Base-by-base conservation (phyloP, 2,329 filamentous ascomycete species). In the Calonectria fujianensis region DNA sequence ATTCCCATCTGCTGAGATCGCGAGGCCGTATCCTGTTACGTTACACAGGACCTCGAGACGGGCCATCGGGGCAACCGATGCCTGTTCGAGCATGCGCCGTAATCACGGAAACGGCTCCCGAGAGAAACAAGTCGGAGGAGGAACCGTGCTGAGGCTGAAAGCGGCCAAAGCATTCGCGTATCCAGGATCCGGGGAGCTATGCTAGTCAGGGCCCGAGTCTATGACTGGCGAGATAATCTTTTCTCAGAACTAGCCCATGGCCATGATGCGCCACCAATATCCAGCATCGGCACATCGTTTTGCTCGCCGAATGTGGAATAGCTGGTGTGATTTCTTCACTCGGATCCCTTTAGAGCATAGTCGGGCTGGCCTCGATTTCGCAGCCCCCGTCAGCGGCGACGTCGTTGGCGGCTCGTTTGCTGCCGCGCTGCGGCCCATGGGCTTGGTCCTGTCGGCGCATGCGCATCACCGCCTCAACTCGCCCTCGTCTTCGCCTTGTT, bases 1-100 rank as follows among this genome's bases (percentile, higher is more conserved):
- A 63, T 68, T 72, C 24, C 24, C 52, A 27, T 51, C 51, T 63
- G 37, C 37, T 39, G 32, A 32, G 59, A 65, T 65, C 57, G 37
- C 29, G 27, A 48, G 50, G 27, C 37, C 24, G 29, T 57, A 39
- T 57, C 32, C 35, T 54, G 32, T 68, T 65, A 65, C 61, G 61
- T 50, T 65, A 65, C 61, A 50, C 61, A 65, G 51, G n/a, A 39
- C 66, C 66, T 59, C 50, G 50, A 69, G 66, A 69, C 50, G 66
- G 66, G 50, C 35, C 57, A 27, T 48, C 52, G 16, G 52, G 20
- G 31, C 6, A 57, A 35, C 24, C 61, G 18, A 50, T 45, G 61
- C 61, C 27, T 50, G 61, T 16, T 29, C 31, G 24, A 48, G 10
- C 32, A 29, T 41, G 27, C 57, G 18, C 57, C 31, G 57, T 63